Base-by-base conservation (phyloP, 2,329 filamentous ascomycete genomes). In the Fusarium beomiforme region DNA sequence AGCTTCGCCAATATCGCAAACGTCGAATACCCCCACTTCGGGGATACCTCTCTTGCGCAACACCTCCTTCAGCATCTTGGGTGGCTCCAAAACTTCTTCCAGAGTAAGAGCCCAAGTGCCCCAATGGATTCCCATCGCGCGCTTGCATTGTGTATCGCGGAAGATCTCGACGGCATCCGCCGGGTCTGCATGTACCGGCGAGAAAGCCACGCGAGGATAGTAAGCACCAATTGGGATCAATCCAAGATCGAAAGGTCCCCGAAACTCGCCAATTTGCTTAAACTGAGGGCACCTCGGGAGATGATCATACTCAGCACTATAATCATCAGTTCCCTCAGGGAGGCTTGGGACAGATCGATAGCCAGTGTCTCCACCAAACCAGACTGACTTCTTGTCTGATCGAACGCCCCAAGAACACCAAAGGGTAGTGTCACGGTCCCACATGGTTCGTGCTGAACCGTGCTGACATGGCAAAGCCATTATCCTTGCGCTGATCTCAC, bases 151-250 rank as follows among this genome's bases (percentile, higher is more conserved):
- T 2, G 93, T 97, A 75, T 98, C 95, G 10, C 85, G 81, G 80
- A 97, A 97, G 74, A 98, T 97, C 76, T 96, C 93, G 39, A 97
- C 94, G 1, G 91, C 89, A 78, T 98, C 95, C 72, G 90, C 91
- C 0, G 95, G 95, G 78, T 97, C 93, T 11, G 93, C 92, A 79
- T 98, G 95, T 87, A 97, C 91, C 23, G 90, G 84, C 49, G 91
- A 94, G 85, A 96, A 95, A 69, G 96, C 79, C 61, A 80, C 81
- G 26, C 93, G 86, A 1, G 92, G 93, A 64, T 89, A 85, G 80
- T 98, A 98, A 4, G 95, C 95, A 57, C 95, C 95, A 73, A 98
- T 98, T 41, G 95, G 95, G 71, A 98, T 96, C 59, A 98, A 83
- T 1, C 95, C 95, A 10, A 98, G 87, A 79, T 98, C 94, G 76